Evolutionary conservation across 1,139 yeast genomes (phyloP).

Genomic region (Debaryomycetaceae sp.): DNA sequence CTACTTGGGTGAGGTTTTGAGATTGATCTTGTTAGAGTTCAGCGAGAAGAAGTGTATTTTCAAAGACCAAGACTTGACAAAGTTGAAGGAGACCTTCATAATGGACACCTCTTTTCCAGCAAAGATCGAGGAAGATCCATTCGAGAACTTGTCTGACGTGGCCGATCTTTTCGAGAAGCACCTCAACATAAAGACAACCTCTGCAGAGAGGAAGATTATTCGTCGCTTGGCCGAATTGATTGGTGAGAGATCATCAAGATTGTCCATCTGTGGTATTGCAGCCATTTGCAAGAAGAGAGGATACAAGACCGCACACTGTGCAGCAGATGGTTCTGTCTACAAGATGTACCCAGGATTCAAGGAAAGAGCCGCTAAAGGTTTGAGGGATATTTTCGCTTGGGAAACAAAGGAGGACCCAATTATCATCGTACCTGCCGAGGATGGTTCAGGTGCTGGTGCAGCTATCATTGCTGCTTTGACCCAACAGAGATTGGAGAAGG

Average conservation of each 20-base stretch:
- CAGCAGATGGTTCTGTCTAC: constrained; percentile 96
- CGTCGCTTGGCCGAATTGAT: constrained; percentile 82
- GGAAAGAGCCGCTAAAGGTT: constrained; percentile 83
- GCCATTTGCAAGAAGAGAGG: constrained; percentile 90
- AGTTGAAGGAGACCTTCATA: constrained; percentile 56
- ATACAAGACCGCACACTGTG: constrained; percentile 76
- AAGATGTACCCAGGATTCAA: constrained; percentile 91
- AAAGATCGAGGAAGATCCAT: constrained; percentile 83
- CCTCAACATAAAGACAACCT: constrained; percentile 63
- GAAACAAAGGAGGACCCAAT: constrained; percentile 68
- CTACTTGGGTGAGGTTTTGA: constrained; percentile 88
- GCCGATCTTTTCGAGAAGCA: constrained; percentile 58
- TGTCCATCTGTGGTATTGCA: constrained; percentile 93
- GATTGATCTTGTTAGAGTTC: constrained; percentile 76
- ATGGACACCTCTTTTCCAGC: constrained; percentile 92
- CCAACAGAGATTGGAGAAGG: constrained; percentile 65
- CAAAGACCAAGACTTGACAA: constrained; percentile 60
- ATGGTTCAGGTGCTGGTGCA: constrained; percentile 98
- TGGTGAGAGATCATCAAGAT: constrained; percentile 90
- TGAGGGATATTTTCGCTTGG: constrained; percentile 91
- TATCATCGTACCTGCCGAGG: constrained; percentile 85
- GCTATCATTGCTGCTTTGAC: constrained; percentile 96
- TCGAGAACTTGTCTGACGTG: constrained; percentile 78
- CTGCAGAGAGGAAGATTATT: constrained; percentile 76
- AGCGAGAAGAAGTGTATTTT: constrained; percentile 61